phyloP scores from a whole-genome alignment of 2,329 filamentous ascomycete genomes.

The Monosporascus sp. region DNA sequence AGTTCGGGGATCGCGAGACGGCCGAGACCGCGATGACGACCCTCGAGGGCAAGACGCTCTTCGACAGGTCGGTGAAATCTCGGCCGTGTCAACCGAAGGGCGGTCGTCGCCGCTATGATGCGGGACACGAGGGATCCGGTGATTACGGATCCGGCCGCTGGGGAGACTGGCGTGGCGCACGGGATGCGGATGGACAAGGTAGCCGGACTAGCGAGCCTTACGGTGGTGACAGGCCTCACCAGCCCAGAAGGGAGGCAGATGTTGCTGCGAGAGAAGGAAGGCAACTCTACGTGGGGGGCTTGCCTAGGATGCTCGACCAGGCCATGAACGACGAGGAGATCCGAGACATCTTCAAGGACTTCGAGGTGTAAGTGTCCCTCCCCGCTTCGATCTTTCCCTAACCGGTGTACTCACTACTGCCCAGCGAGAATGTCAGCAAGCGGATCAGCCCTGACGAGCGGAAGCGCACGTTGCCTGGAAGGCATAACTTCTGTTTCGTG shows the following conservation, averaged over 20 bases:
- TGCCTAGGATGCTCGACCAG: constrained; percentile 44
- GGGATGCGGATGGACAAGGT: constrained; percentile 6
- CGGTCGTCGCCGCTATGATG: constrained; percentile 10
- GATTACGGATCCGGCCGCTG: constrained; percentile 32
- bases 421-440: constrained; percentile 36
- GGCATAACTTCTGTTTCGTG: constrained; percentile 62
- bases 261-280: constrained; percentile 21
- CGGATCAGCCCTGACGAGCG: constrained; percentile 54
- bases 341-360: constrained; percentile 39
- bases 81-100: constrained; percentile 58
- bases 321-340: constrained; percentile 41
- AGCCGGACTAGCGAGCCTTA: constrained; percentile 1
- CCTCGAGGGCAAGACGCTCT: constrained; percentile 48
- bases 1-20: constrained; percentile 52
- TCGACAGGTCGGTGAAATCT: constrained; percentile 56
- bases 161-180: constrained; percentile 35
- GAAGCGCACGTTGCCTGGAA: constrained; percentile 44
- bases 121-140: constrained; percentile 10
- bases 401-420: neutral
- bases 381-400: neutral
- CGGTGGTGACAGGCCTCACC: constrained; percentile 11
- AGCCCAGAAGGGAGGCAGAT: constrained; percentile 2
- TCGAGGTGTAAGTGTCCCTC: constrained; percentile 31
- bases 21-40: constrained; percentile 53
- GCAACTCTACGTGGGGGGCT: constrained; percentile 45